A percentile compares a stretch with the other conserved stretches of the same genome.
These are phyloP conservation scores for Zangia roseola DNA, from an alignment of 768 basidiomycete genomes.

Conservation along the genomic window DNA sequence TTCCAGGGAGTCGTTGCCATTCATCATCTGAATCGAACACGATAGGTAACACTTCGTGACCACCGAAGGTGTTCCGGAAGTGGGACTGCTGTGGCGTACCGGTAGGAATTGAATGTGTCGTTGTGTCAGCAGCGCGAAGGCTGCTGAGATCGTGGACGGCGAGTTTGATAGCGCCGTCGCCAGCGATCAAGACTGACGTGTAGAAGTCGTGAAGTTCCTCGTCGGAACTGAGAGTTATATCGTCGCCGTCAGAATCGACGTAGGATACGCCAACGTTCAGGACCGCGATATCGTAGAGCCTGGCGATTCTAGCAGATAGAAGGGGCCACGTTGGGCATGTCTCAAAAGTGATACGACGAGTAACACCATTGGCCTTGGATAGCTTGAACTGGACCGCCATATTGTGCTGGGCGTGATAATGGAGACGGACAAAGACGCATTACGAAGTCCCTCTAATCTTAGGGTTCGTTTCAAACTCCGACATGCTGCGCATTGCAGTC, in stretches of 20 bases:
- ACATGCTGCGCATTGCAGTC: constrained; percentile 30
- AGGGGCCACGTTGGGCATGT: constrained; percentile 52
- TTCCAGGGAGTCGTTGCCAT: constrained; percentile 58
- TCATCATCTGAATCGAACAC: constrained; percentile 54
- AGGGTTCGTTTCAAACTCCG: constrained; percentile 43
- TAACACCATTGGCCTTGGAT: constrained; percentile 51
- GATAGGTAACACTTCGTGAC: constrained; percentile 43
- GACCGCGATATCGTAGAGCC: constrained; percentile 54
- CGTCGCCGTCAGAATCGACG: constrained; percentile 69
- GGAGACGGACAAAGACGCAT: constrained; percentile 14
- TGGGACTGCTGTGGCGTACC: constrained; percentile 33
- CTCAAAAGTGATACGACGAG: constrained; percentile 58
- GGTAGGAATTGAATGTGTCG: constrained; percentile 33
- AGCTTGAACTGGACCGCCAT: constrained; percentile 64
- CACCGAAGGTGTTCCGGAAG: constrained; percentile 63
- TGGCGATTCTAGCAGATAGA: constrained; percentile 54
- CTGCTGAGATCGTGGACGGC: constrained; percentile 55
- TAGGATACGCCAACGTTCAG: constrained; percentile 69
- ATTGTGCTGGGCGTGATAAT: constrained; percentile 39
- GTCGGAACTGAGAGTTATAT: constrained; percentile 73
- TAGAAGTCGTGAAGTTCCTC: constrained; percentile 80
- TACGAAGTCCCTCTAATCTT: constrained; percentile 12
- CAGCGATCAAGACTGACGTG: constrained; percentile 28
- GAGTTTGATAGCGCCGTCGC: constrained; percentile 50
- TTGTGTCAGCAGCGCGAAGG: constrained; percentile 33